A percentile compares a stretch with the other conserved stretches of the same genome.
Evolutionary conservation across 495 filamentous ascomycete genomes (phyloP).

Genomic region (Aspergillus biplanus): DNA sequence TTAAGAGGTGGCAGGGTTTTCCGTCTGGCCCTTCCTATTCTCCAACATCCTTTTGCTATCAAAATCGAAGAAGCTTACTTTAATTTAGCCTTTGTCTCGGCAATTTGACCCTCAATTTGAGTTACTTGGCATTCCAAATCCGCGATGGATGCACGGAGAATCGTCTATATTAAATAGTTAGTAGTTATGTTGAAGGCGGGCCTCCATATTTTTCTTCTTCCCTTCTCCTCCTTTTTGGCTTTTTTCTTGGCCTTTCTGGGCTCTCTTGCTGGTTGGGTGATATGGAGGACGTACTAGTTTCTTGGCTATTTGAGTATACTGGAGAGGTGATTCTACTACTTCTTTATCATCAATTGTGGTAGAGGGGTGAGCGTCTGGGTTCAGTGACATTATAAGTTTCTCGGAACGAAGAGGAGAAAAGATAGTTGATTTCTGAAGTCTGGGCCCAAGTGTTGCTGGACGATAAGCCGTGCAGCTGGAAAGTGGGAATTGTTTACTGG

Average conservation of each 20-base stretch:
- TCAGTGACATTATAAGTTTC: too few species aligned
- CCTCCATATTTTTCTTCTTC: neutral
- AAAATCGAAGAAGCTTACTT: constrained; percentile 32
- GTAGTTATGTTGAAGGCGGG: constrained; percentile 1
- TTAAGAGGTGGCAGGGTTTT: neutral
- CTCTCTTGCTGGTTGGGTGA: neutral
- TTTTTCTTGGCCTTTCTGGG: neutral
- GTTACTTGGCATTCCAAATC: constrained; percentile 38
- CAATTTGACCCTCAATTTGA: constrained; percentile 36
- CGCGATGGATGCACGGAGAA: constrained; percentile 39
- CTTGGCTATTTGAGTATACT: constrained; percentile 23
- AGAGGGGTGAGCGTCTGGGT: too few species aligned
- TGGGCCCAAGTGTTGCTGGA: too few species aligned
- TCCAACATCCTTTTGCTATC: neutral
- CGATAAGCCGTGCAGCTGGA: too few species aligned
- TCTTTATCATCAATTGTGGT: neutral
- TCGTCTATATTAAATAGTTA: constrained; percentile 24
- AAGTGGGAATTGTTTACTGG: too few species aligned
- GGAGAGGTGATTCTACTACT: neutral
- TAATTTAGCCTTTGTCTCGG: constrained; percentile 36
- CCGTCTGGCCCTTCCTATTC: neutral
- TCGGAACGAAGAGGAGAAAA: too few species aligned
- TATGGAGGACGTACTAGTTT: constrained; percentile 23
- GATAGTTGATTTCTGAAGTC: too few species aligned
- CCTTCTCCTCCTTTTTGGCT: neutral